Evolutionary conservation across 345 rosid genomes (phyloP).

Genomic region (Populus ilicifolia): DNA sequence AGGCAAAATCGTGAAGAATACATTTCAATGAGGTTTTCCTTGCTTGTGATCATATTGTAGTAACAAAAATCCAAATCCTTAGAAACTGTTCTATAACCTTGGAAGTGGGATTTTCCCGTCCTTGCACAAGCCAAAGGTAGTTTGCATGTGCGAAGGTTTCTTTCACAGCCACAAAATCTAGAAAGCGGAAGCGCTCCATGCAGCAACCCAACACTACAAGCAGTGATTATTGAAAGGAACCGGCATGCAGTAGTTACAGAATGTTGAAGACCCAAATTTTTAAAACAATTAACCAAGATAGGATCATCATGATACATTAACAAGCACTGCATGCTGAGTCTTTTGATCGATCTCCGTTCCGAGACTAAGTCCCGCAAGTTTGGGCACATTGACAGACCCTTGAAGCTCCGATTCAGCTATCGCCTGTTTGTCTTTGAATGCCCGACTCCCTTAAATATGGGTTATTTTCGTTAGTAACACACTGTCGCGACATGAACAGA

Average conservation of each 20-base stretch:
- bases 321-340: constrained; percentile 62
- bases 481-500: constrained; percentile 58
- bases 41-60: background rate
- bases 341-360: constrained; percentile 62
- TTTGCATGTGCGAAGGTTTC: background rate
- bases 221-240: no score
- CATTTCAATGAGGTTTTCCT: background rate
- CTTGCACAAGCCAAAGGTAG: background rate
- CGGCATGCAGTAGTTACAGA: no score
- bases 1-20: background rate
- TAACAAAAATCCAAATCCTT: no score
- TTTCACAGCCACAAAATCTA: no score
- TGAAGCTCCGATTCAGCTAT: constrained; percentile 70
- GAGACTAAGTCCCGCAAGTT: constrained; percentile 62
- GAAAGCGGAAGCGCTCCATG: no score
- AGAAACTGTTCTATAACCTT: no score
- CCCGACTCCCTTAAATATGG: constrained; percentile 84
- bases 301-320: constrained; percentile 33
- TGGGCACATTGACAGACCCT: constrained; percentile 65
- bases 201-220: no score
- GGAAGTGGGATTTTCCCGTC: no score
- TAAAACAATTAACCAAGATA: background rate
- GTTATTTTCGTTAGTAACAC: constrained; percentile 69
- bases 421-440: constrained; percentile 46
- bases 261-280: no score